Evolutionary conservation across 2,329 filamentous ascomycete species (phyloP), one percentile per base, ranked within the genome.

Genomic region (Penicillium crustosum): DNA sequence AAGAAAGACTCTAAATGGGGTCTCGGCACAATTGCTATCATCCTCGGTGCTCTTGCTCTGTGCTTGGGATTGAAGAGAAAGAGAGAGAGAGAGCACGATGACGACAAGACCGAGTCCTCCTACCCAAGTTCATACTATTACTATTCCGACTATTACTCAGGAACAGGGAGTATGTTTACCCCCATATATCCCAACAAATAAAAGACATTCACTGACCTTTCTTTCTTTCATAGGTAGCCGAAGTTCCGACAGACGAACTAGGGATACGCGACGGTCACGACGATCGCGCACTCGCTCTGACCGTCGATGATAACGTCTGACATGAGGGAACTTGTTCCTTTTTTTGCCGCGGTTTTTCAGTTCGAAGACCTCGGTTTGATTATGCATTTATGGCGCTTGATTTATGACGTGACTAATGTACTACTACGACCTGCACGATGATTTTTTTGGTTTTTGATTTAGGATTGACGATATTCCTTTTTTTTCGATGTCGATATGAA

Each of bases 61-160:
- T 75, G 77, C 44, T 66, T 81, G 43, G 79, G 79, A 7, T 56
- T 81, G 66, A 78, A 74, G 70, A 73, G 78, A 61, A 72, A 69
- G 58, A 72, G 64, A 51, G 66, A 74, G 38, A 64, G 57, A 23
- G 69, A 75, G 31, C 64, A 73, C 25, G 69, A 74, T 17, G 73
- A 77, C 33, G 70, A 73, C 50, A 79, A 78, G 68, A 77, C 70
- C 62, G 66, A 68, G 50, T 73, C 71, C 49, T 73, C 70, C 23
- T 73, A 71, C 65, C 73, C 70, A 36, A 78, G 73, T 60, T 72
- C 71, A 17, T 76, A 77, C 61, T 76, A 74, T 58, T 73, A 74
- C 38, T 78, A 77, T 63, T 75, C 71, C 27, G 70, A 74, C 51
- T 75, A 74, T 60, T 73, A 73, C 56, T 51, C 53, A 3, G 47